Evolutionary conservation across 2,329 filamentous ascomycete genomes (phyloP), one percentile per base, ranked within the genome.

Genomic region (Colletotrichum tropicicola): DNA sequence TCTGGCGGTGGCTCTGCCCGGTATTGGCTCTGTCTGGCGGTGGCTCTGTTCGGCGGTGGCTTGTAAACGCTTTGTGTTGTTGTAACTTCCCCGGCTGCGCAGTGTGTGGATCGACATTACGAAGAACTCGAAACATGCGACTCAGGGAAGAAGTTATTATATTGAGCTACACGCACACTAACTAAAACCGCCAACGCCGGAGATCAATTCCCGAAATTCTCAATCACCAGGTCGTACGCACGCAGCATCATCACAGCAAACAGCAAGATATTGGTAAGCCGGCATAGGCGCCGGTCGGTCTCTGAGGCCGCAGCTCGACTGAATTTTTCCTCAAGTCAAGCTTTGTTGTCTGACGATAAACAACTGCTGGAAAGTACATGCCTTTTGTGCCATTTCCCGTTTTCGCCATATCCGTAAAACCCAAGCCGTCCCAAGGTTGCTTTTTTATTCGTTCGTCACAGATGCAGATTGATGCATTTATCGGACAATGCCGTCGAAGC

Each of bases 401-500:
- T 71, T 77, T 78, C 76, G 76, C 76, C 76, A 73, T 59, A 68
- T 72, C 71, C 57, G 59, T 66, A 68, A 68, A 64, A 62, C 67
- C 69, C 67, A 62, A 62, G 56, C 63, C 66, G 45, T 66, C 69
- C 63, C 62, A 49, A 59, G 30, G 47, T 53, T 44, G 49, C n/a
- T 44, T 65, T 65, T 64, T 55, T 35, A 23, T 12, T 61, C 28
- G 30, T 32, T 65, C 56, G n/a, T 65, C 30, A 57, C 57, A 55
- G 10, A 49, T 25, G 43, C 41, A 27, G 44, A 9, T 48, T 30
- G 69, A 69, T 70, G 72, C 79, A 77, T 90, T 93, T 97, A 98
- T 88, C 96, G 91, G 86, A 99, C 93, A 82, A 98, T 98, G 82
- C 95, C 96, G 82, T 98, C 94, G 90, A 97, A 98, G 84, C 94